These are phyloP conservation scores for Perkinsus marinus DNA, from an alignment of 169 alveolate genomes.

Conservation along the genomic window DNA sequence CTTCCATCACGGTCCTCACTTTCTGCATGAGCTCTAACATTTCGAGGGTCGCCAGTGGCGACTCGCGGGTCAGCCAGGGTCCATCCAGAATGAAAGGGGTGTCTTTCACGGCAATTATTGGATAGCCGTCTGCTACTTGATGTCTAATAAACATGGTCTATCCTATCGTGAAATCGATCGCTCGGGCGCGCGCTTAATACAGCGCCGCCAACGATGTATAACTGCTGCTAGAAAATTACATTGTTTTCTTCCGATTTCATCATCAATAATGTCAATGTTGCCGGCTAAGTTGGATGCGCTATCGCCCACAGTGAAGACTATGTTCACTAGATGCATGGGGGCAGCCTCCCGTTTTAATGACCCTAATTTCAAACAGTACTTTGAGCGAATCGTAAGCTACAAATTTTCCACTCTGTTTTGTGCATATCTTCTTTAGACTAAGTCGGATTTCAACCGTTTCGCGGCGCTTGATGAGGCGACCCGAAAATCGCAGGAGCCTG, in stretches of 20 bases:
- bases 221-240: background rate
- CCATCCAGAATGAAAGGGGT: conserved; percentile 65
- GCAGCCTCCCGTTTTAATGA: background rate
- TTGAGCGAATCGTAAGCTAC: background rate
- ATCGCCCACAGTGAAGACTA: background rate
- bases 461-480: background rate
- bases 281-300: background rate
- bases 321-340: background rate
- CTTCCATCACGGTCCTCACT: conserved; percentile 13
- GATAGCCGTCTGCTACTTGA: too few relatives aligned
- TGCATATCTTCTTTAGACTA: background rate
- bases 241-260: background rate
- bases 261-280: background rate
- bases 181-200: background rate
- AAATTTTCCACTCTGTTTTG: background rate
- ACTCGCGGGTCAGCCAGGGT: conserved; percentile 61
- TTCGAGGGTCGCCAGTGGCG: conserved; percentile 17
- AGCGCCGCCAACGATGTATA: background rate
- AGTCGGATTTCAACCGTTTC: background rate
- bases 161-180: background rate
- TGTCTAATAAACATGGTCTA: too few relatives aligned
- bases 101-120: background rate
- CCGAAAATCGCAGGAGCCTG: background rate
- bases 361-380: background rate
- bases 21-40: conserved; percentile 45